Conservation (phyloP, 257 asterid species). For the Solanum sitiens region DNA sequence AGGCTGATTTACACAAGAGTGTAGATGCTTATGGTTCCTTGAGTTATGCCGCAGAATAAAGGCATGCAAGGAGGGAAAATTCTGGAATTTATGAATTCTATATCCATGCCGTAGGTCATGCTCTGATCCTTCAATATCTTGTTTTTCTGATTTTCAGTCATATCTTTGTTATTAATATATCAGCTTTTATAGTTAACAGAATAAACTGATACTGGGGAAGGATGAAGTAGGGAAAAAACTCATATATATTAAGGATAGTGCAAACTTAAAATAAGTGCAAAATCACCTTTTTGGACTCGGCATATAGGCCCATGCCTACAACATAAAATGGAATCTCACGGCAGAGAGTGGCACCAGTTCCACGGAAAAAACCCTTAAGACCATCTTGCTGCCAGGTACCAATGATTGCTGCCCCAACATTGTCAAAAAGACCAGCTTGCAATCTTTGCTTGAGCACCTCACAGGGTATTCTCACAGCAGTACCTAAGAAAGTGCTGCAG, state of each 20-base stretch:
- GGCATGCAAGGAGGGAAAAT: neutral
- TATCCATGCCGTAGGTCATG: neutral
- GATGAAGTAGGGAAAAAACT: neutral
- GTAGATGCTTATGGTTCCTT: neutral
- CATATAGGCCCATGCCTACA: slow-evolving; percentile 95
- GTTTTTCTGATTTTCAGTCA: neutral
- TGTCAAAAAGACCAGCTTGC: slow-evolving; percentile 81
- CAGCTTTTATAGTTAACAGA: neutral
- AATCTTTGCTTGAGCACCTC: slow-evolving; percentile 91
- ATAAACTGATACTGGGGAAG: neutral
- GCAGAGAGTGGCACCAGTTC: slow-evolving; percentile 90
- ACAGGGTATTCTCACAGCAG: slow-evolving; percentile 86
- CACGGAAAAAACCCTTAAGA: slow-evolving; percentile 81
- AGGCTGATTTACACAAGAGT: neutral
- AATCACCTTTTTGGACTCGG: slow-evolving; percentile 83
- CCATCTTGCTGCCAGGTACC: slow-evolving; percentile 95
- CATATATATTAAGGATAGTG: neutral
- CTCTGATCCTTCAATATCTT: neutral
- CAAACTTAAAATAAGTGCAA: neutral
- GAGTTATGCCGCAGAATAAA: neutral
- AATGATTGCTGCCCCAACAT: slow-evolving; percentile 69
- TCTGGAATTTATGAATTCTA: neutral
- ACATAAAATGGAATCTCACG: slow-evolving; percentile 95
- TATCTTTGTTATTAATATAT: neutral
- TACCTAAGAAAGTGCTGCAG: slow-evolving; percentile 84